These are phyloP conservation scores for Hsuehochloa calcarea DNA, from an alignment of 176 grass and related monocot species.

Conservation along the genomic window DNA sequence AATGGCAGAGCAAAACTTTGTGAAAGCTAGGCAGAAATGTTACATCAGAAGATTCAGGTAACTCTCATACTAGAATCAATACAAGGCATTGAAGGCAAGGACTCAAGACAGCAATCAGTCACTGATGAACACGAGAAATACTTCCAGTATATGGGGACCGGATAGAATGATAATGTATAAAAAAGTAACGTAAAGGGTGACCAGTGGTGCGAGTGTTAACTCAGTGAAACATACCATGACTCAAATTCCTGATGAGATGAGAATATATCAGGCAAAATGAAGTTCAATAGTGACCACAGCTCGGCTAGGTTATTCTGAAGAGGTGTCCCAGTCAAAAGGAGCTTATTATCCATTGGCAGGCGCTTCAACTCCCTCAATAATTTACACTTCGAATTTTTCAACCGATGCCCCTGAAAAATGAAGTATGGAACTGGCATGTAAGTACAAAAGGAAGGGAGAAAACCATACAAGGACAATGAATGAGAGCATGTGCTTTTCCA, in stretches of 20 bases:
- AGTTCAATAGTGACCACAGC: constrained; percentile 95
- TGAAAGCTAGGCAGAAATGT: background rate
- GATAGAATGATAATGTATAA: background rate
- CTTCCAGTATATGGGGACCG: background rate
- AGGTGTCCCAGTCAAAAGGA: constrained; percentile 94
- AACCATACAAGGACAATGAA: constrained; percentile 3
- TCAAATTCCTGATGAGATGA: constrained; percentile 91
- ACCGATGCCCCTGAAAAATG: constrained; percentile 74
- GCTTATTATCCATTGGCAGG: constrained; percentile 91
- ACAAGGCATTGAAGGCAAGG: background rate
- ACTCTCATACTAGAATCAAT: background rate
- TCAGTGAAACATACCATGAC: constrained; percentile 67
- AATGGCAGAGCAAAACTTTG: background rate
- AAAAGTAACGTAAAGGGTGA: background rate
- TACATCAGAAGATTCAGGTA: background rate
- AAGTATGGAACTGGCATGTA: constrained; percentile 19
- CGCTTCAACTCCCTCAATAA: constrained; percentile 75
- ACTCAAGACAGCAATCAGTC: background rate
- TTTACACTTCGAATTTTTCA: constrained; percentile 90
- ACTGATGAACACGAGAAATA: background rate
- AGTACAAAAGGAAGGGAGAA: background rate
- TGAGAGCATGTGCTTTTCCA: background rate
- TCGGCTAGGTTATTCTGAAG: constrained; percentile 98
- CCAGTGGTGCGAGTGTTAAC: background rate
- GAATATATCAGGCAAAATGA: constrained; percentile 98